Evolutionary conservation across 495 filamentous ascomycete genomes (phyloP).

Genomic region (Aspergillus egyptiacus): DNA sequence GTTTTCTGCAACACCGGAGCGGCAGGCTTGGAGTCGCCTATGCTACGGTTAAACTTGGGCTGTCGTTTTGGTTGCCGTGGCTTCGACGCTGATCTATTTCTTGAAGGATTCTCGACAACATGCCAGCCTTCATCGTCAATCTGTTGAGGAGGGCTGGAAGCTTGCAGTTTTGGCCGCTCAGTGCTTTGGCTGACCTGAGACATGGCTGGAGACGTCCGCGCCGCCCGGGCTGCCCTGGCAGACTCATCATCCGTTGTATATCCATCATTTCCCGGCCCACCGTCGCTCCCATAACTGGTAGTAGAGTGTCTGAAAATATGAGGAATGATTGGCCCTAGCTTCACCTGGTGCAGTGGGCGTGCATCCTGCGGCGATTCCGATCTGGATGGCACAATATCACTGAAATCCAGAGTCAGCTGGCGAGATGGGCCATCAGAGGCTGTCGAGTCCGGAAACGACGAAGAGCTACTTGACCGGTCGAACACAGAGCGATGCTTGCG

Average conservation of each 20-base stretch:
- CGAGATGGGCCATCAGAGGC: constrained; percentile 31
- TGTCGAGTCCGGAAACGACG: constrained; percentile 36
- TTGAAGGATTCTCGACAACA: constrained; percentile 28
- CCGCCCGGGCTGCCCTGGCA: constrained; percentile 13
- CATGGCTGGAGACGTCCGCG: constrained; percentile 26
- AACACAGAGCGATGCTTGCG: constrained; percentile 61
- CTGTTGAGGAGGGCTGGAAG: constrained; percentile 25
- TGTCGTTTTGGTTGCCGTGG: constrained; percentile 5
- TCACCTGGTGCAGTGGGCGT: constrained; percentile 21
- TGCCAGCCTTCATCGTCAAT: constrained; percentile 35
- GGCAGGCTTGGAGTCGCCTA: constrained; percentile 29
- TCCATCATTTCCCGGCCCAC: constrained; percentile 24
- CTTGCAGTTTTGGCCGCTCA: constrained; percentile 25
- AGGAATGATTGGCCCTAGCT: constrained; percentile 32
- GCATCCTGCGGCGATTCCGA: constrained; percentile 35
- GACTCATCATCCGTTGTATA: constrained; percentile 43
- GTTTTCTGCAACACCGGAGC: constrained; percentile 32
- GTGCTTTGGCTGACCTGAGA: constrained; percentile 33
- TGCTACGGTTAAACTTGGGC: constrained; percentile 23
- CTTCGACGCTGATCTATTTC: background rate
- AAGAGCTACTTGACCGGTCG: constrained; percentile 62
- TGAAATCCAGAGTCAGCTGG: constrained; percentile 30
- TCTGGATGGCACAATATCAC: constrained; percentile 23
- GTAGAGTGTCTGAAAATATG: constrained; percentile 32
- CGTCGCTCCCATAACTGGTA: constrained; percentile 8